Evolutionary conservation across 2,329 filamentous ascomycete species (phyloP), one percentile per base, ranked within the genome.

Genomic region (Phaeomoniella chlamydospora): DNA sequence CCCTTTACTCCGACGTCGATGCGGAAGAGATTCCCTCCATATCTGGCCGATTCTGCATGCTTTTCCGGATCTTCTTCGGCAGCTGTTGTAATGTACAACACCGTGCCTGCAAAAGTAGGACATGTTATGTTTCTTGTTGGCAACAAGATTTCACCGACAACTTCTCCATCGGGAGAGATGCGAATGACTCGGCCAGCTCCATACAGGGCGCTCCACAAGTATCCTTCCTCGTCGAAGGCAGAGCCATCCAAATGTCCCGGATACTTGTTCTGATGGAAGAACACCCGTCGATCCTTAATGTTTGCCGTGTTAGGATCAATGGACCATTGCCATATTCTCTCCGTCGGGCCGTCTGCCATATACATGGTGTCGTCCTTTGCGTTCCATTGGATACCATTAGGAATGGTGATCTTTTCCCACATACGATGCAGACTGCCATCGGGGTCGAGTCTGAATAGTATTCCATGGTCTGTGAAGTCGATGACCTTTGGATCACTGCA

Each of bases 181-280:
- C 80, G 74, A 44, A 93, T 61, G 15, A 94, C 82, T 41, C 74
- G 72, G 40, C 72, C 65, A 42, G 80, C 81, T 37, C 85, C 85
- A 52, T 84, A 90, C n/a, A 90, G 67, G 5, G 84, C 82, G 41
- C 81, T 77, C 87, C 88, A 94, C 49, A 94, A 68, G 60, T 80
- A 79, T n/a, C 85, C 86, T 37, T 92, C 74, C 31, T 69, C 71
- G 51, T 94, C 87, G 49, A 92, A 72, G 42, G 79, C 77, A 58
- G 88, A 87, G 2, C 87, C 87, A 56, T 94, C 87, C 6, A 26
- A n/a, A 6, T 26, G 9, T 26, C 22, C 22, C 1, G 85, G 85
- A 42, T 72, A 66, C 4, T 62, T 64, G 10, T 74, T 72, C 13
- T 26, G 15, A 38, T 69, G 63, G 61, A 86, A 88, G 59, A 86